A percentile compares a stretch with the other conserved stretches of the same genome.
These are phyloP conservation scores for Suhomyces wounanorum DNA, from an alignment of 1,139 yeast genomes.

Conservation along the genomic window DNA sequence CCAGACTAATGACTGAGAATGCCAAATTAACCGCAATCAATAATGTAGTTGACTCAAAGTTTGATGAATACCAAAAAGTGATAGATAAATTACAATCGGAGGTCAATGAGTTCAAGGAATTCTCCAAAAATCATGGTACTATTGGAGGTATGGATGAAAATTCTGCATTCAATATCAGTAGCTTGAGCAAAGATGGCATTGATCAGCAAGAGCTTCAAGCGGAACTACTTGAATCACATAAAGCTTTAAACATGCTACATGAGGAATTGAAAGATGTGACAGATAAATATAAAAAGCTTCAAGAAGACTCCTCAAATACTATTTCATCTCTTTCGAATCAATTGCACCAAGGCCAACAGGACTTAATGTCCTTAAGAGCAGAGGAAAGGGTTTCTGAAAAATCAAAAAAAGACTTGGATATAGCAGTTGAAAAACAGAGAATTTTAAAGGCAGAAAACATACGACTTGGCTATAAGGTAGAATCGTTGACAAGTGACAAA, in stretches of 20 bases:
- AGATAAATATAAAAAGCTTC: conserved; percentile 24
- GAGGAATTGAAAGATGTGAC: conserved; percentile 25
- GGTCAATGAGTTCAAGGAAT: conserved; percentile 28
- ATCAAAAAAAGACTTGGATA: conserved; percentile 40
- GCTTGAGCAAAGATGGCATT: conserved; percentile 9
- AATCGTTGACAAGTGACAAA: conserved; percentile 42
- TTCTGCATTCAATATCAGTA: not conserved
- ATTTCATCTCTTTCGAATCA: conserved; percentile 33
- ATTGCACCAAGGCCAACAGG: conserved; percentile 31
- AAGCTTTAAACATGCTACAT: conserved; percentile 26
- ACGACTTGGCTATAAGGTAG: conserved; percentile 43
- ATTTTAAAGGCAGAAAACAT: conserved; percentile 52
- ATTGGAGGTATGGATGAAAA: conserved; percentile 3
- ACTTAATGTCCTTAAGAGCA: conserved; percentile 24
- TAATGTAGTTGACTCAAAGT: conserved; percentile 25
- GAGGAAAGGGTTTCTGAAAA: conserved; percentile 30
- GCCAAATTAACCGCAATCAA: conserved; percentile 18
- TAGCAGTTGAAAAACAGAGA: conserved; percentile 51
- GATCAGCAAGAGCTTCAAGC: conserved; percentile 13
- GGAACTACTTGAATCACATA: conserved; percentile 24
- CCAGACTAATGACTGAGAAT: conserved; percentile 25
- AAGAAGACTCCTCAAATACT: conserved; percentile 28
- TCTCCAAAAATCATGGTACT: conserved; percentile 18
- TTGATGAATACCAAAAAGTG: conserved; percentile 34
- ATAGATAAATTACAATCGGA: conserved; percentile 37